Evolutionary conservation across 208 protist genomes (phyloP).

Genomic region (Trypanosoma melophagium): DNA sequence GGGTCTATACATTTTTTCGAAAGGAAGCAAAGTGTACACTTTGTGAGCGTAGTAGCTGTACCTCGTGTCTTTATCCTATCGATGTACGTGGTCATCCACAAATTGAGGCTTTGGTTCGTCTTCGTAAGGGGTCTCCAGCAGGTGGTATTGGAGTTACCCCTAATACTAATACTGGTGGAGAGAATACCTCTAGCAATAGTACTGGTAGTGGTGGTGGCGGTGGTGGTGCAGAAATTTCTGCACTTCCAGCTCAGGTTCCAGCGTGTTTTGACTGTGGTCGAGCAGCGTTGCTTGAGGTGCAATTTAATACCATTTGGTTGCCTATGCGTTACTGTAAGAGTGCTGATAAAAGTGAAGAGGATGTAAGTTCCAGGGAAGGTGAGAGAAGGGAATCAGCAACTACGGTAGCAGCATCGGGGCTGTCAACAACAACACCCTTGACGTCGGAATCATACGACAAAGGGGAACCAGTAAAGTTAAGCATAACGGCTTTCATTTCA

Average conservation of each 20-base stretch:
- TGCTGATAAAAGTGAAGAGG: not conserved
- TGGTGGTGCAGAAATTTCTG: constrained; percentile 28
- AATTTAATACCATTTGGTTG: constrained; percentile 65
- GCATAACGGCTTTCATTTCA: not conserved
- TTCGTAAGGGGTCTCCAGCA: not conserved
- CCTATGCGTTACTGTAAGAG: constrained; percentile 46
- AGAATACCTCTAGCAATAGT: not conserved
- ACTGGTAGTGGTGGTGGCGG: not conserved
- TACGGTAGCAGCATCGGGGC: not conserved
- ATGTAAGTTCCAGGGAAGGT: not conserved
- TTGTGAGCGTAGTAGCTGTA: constrained; percentile 62
- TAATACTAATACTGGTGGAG: no score
- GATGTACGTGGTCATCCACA: constrained; percentile 35
- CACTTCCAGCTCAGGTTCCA: constrained; percentile 37
- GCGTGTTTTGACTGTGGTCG: constrained; percentile 74
- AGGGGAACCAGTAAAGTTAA: not conserved
- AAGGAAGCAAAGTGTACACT: constrained; percentile 55
- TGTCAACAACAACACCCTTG: not conserved
- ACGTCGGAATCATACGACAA: not conserved
- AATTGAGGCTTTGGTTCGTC: constrained; percentile 32
- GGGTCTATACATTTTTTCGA: constrained; percentile 76
- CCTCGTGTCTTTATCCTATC: constrained; percentile 58
- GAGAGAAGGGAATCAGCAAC: not conserved
- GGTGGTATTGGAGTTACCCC: not conserved
- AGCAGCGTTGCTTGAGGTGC: constrained; percentile 41